phyloP scores from a whole-genome alignment of 805 yeast species.

The Wickerhamiella cacticola region DNA sequence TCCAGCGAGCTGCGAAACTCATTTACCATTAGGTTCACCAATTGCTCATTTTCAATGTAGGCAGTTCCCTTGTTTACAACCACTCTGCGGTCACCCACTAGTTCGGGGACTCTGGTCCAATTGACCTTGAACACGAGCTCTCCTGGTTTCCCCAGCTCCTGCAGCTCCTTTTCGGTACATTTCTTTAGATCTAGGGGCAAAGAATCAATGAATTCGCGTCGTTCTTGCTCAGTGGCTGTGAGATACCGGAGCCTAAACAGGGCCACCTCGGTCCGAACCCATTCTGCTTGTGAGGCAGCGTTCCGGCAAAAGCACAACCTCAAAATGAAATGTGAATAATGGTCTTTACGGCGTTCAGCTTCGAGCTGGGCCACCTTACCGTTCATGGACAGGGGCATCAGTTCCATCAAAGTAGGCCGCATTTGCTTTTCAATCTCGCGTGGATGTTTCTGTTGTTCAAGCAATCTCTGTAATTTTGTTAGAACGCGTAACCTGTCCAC shows the following conservation, averaged over 20 bases:
- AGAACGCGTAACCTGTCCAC: conserved; percentile 76
- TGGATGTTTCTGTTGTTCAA: conserved; percentile 35
- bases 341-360: conserved; percentile 73
- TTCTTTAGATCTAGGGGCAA: conserved; percentile 62
- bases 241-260: conserved; percentile 65
- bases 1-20: conserved; percentile 51
- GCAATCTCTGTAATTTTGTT: conserved; percentile 62
- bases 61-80: conserved; percentile 60
- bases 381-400: conserved; percentile 46
- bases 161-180: conserved; percentile 52
- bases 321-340: conserved; percentile 79
- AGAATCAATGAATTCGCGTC: conserved; percentile 52
- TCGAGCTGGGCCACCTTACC: conserved; percentile 22
- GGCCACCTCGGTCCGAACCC: conserved; percentile 60
- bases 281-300: conserved; percentile 70
- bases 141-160: conserved; percentile 33
- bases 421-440: conserved; percentile 56
- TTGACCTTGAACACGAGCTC: conserved; percentile 75
- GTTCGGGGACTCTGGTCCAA: conserved; percentile 66
- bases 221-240: conserved; percentile 51
- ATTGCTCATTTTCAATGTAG: conserved; percentile 73
- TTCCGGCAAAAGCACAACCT: conserved; percentile 77
- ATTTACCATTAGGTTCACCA: conserved; percentile 51
- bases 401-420: conserved; percentile 51
- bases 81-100: conserved; percentile 62